Base-by-base conservation (phyloP, 2,329 filamentous ascomycete genomes). In the Stemphylium vesicarium region DNA sequence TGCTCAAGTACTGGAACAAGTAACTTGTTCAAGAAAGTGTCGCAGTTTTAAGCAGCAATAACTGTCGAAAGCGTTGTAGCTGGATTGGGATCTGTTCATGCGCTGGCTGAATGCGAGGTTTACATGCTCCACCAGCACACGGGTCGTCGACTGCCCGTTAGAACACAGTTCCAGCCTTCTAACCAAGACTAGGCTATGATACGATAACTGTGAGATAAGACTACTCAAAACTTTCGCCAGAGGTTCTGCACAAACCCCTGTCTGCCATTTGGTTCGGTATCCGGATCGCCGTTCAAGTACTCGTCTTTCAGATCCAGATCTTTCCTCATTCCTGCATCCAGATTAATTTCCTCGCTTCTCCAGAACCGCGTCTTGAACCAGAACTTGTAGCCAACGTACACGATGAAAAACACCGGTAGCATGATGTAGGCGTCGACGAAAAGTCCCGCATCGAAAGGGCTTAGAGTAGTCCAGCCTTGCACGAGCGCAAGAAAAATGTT, bases 391-490 rank as follows among this genome's bases (percentile, higher is more conserved):
- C 71, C 74, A 15, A 80, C 54, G 32, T 77, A 80, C 20, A 82
- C 77, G 2, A 81, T 50, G 1, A 73, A 71, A 53, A 84, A 84
- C 2, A 84, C 68, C 1, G 80, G 81, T 1, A 85, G 58, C 22
- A 84, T 64, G 29, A 84, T 81, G 52, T 85, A 85, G 18, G 80
- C 81, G 53, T 83, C 77, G 1, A 85, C 80, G 55, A 84, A 85
- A 13, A 73, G 77, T 1, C 78, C 78, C 0, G 77, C 78, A 41
- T 79, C 77, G 50, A 84, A 84, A 0, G 80, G 81, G n/a, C 75
- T 79, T 16, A 84, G 76, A 1, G 80, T 82, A 4, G 78, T 81
- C 72, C 82, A 84, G 6, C 82, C 82, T 59, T 83, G 80, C 15
- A 84, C 79, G 26, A 84, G 75, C 2, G 81, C 76, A 4, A 84